Conservation (phyloP, 2,329 filamentous ascomycete genomes). For the Colletotrichum kahawae region DNA sequence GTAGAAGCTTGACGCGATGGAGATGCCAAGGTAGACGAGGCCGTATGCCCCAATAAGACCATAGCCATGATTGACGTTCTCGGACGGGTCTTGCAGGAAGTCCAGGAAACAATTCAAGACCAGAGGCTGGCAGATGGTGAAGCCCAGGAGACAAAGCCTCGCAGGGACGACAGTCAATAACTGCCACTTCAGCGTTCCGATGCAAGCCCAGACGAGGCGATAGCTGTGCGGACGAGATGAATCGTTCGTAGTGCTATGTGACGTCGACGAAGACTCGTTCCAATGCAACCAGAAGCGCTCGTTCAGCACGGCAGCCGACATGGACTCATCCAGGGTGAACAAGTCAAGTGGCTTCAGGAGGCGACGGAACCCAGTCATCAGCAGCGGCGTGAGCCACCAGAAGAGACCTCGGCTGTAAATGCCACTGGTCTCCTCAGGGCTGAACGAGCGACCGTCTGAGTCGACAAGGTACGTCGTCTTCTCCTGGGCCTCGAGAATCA, state of each 20-base stretch:
- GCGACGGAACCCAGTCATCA: constrained; percentile 35
- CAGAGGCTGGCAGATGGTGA: constrained; percentile 42
- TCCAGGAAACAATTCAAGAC: constrained; percentile 37
- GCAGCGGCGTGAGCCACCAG: constrained; percentile 40
- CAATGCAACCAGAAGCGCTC: constrained; percentile 36
- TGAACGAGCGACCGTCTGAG: constrained; percentile 28
- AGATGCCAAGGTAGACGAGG: constrained; percentile 47
- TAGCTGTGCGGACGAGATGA: constrained; percentile 8
- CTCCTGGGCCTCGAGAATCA: constrained; percentile 42
- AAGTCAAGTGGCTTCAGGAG: constrained; percentile 38
- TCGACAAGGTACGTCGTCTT: constrained; percentile 38
- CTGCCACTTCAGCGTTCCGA: constrained; percentile 31
- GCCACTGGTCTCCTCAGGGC: constrained; percentile 42
- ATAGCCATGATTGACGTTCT: constrained; percentile 33
- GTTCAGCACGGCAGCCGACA: constrained; percentile 33
- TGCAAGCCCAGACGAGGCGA: constrained; percentile 31
- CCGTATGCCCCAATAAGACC: constrained; percentile 46
- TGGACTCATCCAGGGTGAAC: constrained; percentile 32
- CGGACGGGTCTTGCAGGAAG: constrained; percentile 31
- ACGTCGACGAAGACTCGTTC: constrained; percentile 27
- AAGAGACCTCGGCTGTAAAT: constrained; percentile 39
- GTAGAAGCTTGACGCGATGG: constrained; percentile 32
- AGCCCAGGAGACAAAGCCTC: constrained; percentile 35
- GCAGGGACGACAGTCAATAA: constrained; percentile 35
- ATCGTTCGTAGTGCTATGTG: background rate